Conservation (phyloP, 2,329 filamentous ascomycete genomes). For the Colletotrichum cuscutae region DNA sequence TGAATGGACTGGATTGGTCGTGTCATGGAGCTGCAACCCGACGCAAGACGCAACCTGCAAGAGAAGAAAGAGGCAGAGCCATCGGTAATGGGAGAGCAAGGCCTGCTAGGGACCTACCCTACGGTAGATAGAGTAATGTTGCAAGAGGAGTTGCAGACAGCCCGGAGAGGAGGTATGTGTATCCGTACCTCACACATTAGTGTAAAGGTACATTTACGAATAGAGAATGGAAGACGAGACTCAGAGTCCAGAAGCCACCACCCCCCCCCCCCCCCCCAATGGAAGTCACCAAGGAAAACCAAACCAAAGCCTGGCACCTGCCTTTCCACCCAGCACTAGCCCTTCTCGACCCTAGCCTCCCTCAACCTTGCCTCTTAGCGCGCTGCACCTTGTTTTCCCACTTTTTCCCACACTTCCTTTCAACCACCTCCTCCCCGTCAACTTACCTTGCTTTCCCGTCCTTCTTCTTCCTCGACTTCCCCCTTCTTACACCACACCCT, state of each 20-base stretch:
- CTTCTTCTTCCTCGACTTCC: slow-evolving; percentile 31
- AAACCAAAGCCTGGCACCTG: slow-evolving; percentile 5
- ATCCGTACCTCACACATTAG: too few species aligned
- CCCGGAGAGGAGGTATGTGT: too few species aligned
- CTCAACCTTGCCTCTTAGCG: slow-evolving; percentile 6
- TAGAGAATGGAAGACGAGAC: neutral
- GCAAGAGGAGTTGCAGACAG: too few species aligned
- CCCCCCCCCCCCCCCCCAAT: too few species aligned
- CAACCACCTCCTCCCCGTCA: slow-evolving; percentile 29
- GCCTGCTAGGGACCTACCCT: neutral
- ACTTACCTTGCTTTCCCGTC: neutral
- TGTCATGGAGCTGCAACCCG: slow-evolving; percentile 17
- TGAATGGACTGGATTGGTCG: slow-evolving; percentile 4
- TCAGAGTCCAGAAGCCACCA: neutral
- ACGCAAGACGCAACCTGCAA: neutral
- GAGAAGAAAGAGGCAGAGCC: neutral
- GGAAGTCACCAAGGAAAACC: neutral
- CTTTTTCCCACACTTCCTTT: slow-evolving; percentile 29
- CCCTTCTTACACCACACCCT: slow-evolving; percentile 30
- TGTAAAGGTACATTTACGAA: too few species aligned
- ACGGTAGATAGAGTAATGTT: neutral
- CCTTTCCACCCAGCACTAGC: slow-evolving; percentile 11
- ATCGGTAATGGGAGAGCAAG: neutral
- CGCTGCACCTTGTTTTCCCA: slow-evolving; percentile 25
- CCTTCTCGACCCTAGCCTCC: slow-evolving; percentile 4